A percentile compares a stretch with the other conserved stretches of the same genome.
Evolutionary conservation across 371 early-diverging fungal species (phyloP).

Genomic region (Capillidium rhysosporum): DNA sequence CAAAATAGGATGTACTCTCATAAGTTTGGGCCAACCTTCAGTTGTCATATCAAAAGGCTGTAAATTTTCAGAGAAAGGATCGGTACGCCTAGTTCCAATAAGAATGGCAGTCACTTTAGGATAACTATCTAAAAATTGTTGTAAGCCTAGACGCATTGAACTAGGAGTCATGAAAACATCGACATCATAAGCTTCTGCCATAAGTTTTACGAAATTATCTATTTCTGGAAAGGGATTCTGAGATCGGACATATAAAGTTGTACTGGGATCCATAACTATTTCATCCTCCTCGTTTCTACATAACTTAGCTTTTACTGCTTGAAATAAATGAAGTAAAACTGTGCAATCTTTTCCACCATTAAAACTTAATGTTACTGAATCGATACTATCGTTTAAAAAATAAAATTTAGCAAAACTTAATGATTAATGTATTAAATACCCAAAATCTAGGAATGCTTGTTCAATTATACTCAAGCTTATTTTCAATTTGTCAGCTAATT

Average conservation of each 20-base stretch:
- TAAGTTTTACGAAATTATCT: conserved; percentile 62
- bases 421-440: conserved; percentile 21
- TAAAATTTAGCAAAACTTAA: conserved; percentile 2
- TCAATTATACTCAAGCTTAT: conserved; percentile 40
- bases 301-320: conserved; percentile 23
- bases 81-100: conserved; percentile 78
- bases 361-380: conserved; percentile 47
- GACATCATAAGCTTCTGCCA: conserved; percentile 36
- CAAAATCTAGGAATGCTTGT: conserved; percentile 32
- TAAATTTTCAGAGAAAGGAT: conserved; percentile 62
- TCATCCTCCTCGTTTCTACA: conserved; percentile 7
- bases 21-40: conserved; percentile 76
- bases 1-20: conserved; percentile 83
- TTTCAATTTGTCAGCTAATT: conserved; percentile 6
- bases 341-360: conserved; percentile 98
- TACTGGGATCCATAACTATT: neutral
- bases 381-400: neutral
- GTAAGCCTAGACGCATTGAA: conserved; percentile 61
- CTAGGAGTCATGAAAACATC: conserved; percentile 40
- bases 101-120: conserved; percentile 59
- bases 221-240: conserved; percentile 69
- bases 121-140: conserved; percentile 31
- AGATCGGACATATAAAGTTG: conserved; percentile 50
- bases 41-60: conserved; percentile 58
- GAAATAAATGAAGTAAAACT: conserved; percentile 63